phyloP scores from a whole-genome alignment of 2,329 filamentous ascomycete species.

The Stagonosporopsis cucurbitacearum region DNA sequence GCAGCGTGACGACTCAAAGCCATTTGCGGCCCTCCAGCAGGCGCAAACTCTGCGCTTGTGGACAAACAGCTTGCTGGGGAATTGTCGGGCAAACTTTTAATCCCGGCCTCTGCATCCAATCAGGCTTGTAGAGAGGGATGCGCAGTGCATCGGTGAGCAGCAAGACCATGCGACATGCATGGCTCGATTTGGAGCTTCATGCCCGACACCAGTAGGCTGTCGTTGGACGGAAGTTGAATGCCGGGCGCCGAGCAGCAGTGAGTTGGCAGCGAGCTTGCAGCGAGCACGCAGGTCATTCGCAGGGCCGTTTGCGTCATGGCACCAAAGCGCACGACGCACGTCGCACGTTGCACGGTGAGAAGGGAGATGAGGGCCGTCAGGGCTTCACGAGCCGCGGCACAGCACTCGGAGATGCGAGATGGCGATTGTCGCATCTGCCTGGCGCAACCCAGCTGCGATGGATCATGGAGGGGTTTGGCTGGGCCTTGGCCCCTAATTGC shows the following conservation, averaged over 20 bases:
- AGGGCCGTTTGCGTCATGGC: slow-evolving; percentile 30
- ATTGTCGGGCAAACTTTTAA: slow-evolving; percentile 10
- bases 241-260: slow-evolving; percentile 13
- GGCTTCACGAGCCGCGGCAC: slow-evolving; percentile 15
- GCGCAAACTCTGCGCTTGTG: too few species aligned
- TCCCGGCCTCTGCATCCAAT: slow-evolving; percentile 10
- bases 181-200: slow-evolving; percentile 18
- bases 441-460: slow-evolving; percentile 23
- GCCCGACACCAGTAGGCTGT: slow-evolving; percentile 18
- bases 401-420: slow-evolving; percentile 31
- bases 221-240: slow-evolving; percentile 12
- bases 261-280: slow-evolving; percentile 22
- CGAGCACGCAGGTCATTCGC: slow-evolving; percentile 24
- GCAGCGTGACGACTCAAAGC: slow-evolving; percentile 14
- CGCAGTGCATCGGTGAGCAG: slow-evolving; percentile 16
- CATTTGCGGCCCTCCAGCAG: slow-evolving; percentile 17
- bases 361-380: slow-evolving; percentile 23
- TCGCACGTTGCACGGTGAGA: slow-evolving; percentile 6
- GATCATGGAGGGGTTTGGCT: slow-evolving; percentile 29
- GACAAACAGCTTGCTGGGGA: slow-evolving; percentile 12
- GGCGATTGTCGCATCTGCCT: slow-evolving; percentile 30
- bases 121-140: slow-evolving; percentile 7
- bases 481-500: slow-evolving; percentile 25
- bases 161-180: slow-evolving; percentile 19
- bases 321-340: background rate